These are phyloP conservation scores for Suaeda aralocaspica DNA, from an alignment of 148 eudicot genomes.

Conservation along the genomic window DNA sequence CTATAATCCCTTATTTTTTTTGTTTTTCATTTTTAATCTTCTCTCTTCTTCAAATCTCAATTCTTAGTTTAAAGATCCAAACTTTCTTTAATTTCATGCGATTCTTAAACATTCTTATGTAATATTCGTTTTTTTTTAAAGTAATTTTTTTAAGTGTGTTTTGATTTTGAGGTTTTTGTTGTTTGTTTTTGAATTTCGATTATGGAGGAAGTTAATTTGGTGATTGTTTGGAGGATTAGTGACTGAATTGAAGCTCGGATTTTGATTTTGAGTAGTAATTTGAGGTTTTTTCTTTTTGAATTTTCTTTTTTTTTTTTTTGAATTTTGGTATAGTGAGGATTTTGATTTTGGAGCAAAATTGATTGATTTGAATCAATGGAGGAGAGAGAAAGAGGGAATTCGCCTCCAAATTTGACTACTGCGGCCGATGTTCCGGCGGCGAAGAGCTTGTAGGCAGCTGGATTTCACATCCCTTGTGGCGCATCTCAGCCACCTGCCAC, in stretches of 20 bases:
- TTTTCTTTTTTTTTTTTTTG: constrained; percentile 8
- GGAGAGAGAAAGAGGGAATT: constrained; percentile 25
- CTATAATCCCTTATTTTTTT: background rate
- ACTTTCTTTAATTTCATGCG: background rate
- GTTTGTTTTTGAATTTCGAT: too few relatives aligned
- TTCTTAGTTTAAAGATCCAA: background rate
- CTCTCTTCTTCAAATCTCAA: too few relatives aligned
- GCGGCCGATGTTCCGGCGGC: constrained; percentile 43
- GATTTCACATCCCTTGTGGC: constrained; percentile 45
- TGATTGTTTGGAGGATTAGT: background rate
- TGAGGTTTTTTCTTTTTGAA: background rate
- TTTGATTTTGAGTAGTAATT: background rate
- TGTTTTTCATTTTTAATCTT: constrained; percentile 3
- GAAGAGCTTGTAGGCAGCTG: constrained; percentile 70
- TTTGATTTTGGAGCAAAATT: too few relatives aligned
- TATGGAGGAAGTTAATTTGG: background rate
- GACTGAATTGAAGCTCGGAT: constrained; percentile 16
- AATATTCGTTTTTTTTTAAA: background rate
- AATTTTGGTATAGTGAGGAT: too few relatives aligned
- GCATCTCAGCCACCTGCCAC: constrained; percentile 10
- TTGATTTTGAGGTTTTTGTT: too few relatives aligned
- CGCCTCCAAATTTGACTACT: constrained; percentile 15
- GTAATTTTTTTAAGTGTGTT: background rate
- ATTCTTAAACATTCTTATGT: background rate
- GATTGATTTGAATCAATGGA: constrained; percentile 19